Percentiles rank a stretch among this genome's conserved stretches.
Conservation (phyloP, 2,329 filamentous ascomycete genomes). For the Trichoderma atrobrunneum region DNA sequence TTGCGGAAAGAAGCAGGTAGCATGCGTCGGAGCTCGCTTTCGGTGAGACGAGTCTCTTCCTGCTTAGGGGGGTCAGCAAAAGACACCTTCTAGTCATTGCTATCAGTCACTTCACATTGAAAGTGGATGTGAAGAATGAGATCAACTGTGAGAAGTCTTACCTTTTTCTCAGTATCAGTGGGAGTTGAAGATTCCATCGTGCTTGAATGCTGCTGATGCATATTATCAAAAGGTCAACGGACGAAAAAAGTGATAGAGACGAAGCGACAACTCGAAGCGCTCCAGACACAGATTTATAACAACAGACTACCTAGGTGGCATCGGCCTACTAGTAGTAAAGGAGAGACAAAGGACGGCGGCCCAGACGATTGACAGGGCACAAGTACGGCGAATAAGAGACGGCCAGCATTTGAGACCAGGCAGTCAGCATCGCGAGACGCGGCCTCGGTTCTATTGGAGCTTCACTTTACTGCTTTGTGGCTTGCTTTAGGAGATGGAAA, state of each 20-base stretch:
- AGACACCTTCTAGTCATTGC: neutral
- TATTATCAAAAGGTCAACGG: neutral
- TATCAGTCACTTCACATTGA: neutral
- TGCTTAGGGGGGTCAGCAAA: neutral
- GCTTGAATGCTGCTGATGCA: neutral
- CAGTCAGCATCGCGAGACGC: neutral
- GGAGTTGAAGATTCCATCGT: neutral
- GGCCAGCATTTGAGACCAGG: neutral
- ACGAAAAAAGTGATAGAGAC: neutral
- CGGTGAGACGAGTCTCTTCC: neutral
- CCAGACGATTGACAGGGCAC: neutral
- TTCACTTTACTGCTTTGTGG: neutral
- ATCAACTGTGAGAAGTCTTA: neutral
- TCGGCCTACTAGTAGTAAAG: neutral
- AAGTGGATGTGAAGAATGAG: neutral
- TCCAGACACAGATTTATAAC: neutral
- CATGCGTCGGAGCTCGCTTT: neutral
- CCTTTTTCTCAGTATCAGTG: neutral
- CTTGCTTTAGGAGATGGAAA: neutral
- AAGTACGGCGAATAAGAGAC: neutral
- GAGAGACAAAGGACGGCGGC: neutral
- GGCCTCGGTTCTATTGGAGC: neutral
- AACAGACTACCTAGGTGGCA: neutral
- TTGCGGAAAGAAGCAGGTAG: constrained; percentile 3
- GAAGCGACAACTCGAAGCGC: neutral